These are phyloP conservation scores for Laguncularia racemosa DNA, from an alignment of 345 rosid species.

Conservation along the genomic window DNA sequence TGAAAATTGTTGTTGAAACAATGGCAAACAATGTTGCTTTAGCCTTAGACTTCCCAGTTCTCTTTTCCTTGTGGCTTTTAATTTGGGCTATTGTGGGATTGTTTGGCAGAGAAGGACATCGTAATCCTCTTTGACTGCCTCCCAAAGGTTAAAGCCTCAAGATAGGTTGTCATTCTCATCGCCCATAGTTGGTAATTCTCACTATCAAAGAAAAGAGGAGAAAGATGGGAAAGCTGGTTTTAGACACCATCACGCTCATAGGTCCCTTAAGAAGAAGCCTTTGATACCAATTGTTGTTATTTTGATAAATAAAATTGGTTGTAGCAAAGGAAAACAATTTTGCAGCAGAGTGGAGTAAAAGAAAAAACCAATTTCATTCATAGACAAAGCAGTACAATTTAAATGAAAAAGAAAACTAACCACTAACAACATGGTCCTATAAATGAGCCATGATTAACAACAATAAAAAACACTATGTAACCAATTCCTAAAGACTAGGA, in stretches of 20 bases:
- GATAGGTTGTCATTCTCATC: constrained; percentile 5
- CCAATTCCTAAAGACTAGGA: no score
- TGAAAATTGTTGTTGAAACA: constrained; percentile 10
- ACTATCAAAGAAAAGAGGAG: constrained; percentile 6
- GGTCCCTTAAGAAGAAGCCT: constrained; percentile 1
- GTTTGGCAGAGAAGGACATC: neutral
- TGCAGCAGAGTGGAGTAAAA: no score
- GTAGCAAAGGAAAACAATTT: no score
- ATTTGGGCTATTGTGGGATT: constrained; percentile 4
- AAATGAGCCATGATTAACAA: no score
- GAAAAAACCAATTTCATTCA: no score
- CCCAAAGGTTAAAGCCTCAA: constrained; percentile 8
- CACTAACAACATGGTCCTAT: no score
- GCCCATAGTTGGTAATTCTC: constrained; percentile 7
- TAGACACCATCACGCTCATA: neutral
- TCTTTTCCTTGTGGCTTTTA: constrained; percentile 6
- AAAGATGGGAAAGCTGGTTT: neutral
- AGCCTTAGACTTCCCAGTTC: constrained; percentile 3
- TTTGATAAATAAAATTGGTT: no score
- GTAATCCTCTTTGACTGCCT: constrained; percentile 7
- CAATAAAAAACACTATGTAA: no score
- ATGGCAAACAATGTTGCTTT: neutral
- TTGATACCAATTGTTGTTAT: constrained; percentile 7
- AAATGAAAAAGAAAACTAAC: no score
- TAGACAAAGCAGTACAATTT: no score